Percentiles rank a stretch among this genome's conserved stretches.
These are phyloP conservation scores for Cladobotryum protrusum DNA, from an alignment of 2,329 filamentous ascomycete species.

Conservation along the genomic window DNA sequence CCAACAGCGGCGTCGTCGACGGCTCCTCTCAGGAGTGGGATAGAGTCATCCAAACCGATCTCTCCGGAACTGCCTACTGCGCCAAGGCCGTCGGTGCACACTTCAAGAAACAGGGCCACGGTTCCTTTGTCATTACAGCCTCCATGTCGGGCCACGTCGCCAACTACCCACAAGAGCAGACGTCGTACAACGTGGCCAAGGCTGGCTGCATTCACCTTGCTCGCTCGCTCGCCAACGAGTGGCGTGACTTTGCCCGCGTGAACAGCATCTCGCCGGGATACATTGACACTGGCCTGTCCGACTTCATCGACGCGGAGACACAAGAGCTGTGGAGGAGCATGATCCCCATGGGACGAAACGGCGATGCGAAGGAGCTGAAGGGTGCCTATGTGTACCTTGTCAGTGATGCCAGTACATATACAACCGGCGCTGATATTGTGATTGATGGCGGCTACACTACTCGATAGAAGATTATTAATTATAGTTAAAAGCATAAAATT, in stretches of 20 bases:
- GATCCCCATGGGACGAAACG: constrained; percentile 67
- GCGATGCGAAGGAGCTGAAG: constrained; percentile 63
- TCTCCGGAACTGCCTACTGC: constrained; percentile 64
- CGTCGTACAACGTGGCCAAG: constrained; percentile 61
- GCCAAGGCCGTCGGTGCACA: constrained; percentile 57
- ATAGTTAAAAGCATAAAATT: no score
- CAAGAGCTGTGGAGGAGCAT: constrained; percentile 69
- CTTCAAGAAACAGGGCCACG: constrained; percentile 57
- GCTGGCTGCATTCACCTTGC: constrained; percentile 46
- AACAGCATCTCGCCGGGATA: constrained; percentile 64
- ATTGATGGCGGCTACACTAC: constrained; percentile 64
- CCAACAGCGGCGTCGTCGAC: constrained; percentile 62
- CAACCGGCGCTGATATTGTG: constrained; percentile 63
- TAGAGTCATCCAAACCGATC: constrained; percentile 55
- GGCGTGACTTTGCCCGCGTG: constrained; percentile 60
- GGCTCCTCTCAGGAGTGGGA: constrained; percentile 61
- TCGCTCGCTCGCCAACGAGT: constrained; percentile 53
- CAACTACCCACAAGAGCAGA: constrained; percentile 63
- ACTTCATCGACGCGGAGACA: constrained; percentile 58
- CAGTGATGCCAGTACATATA: constrained; percentile 69
- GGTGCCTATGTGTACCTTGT: constrained; percentile 74
- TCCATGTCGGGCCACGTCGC: constrained; percentile 66
- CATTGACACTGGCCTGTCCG: constrained; percentile 61
- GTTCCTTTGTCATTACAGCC: constrained; percentile 63
- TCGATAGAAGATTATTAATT: constrained; percentile 26